phyloP scores from a whole-genome alignment of 78 protist genomes.

The Creolimax fragrantissima region DNA sequence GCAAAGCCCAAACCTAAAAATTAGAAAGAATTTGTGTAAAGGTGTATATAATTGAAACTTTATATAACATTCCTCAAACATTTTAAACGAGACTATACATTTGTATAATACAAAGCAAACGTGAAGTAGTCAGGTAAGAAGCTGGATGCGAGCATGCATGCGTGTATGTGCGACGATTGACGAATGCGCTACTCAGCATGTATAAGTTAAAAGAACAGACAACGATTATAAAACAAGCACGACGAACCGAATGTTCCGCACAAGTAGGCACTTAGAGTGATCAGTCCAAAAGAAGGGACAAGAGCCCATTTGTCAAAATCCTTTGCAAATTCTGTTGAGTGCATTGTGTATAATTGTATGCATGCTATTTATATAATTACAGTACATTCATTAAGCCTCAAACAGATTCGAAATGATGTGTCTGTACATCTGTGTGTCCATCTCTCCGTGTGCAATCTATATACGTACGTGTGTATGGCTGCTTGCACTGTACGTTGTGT shows the following conservation, averaged over 20 bases:
- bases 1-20: not conserved
- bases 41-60: not conserved
- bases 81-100: not conserved
- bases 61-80: not conserved
- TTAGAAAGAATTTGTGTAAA: not conserved
- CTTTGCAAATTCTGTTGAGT: not conserved
- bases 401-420: too few relatives aligned
- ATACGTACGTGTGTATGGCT: too few relatives aligned
- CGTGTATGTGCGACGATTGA: not conserved
- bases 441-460: too few relatives aligned
- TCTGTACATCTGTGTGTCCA: too few relatives aligned
- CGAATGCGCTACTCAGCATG: too few relatives aligned
- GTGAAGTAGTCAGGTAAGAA: not conserved
- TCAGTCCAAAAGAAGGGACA: not conserved
- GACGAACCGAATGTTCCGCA: not conserved
- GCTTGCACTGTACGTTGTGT: too few relatives aligned
- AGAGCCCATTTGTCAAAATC: not conserved
- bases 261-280: not conserved
- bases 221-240: too few relatives aligned
- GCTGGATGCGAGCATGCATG: not conserved
- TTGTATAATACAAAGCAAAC: not conserved
- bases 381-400: too few relatives aligned
- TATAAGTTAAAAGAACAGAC: too few relatives aligned
- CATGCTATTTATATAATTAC: too few relatives aligned
- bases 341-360: too few relatives aligned